Percentiles rank a stretch among this genome's conserved stretches.
Conservation (phyloP, 208 protist species). For the Giardia muris region DNA sequence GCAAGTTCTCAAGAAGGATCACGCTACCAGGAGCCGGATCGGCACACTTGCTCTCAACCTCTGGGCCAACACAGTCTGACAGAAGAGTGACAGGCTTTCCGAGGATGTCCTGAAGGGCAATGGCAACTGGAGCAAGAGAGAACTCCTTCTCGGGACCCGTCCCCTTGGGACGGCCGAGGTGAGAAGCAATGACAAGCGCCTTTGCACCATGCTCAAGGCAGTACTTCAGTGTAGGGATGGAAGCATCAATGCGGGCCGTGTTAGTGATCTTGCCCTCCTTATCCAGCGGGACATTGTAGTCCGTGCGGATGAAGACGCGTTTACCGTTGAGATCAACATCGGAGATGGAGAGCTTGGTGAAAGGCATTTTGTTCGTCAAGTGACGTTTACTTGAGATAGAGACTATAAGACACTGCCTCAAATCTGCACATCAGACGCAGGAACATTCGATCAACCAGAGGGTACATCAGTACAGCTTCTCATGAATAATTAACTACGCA, state of each 20-base stretch:
- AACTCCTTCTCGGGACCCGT: constrained; percentile 43
- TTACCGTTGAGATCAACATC: constrained; percentile 62
- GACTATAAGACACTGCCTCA: too few species aligned
- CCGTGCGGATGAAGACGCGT: constrained; percentile 73
- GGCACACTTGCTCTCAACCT: constrained; percentile 57
- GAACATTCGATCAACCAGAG: too few species aligned
- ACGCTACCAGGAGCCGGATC: constrained; percentile 55
- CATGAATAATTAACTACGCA: too few species aligned
- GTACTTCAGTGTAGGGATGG: constrained; percentile 77
- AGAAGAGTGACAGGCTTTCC: constrained; percentile 57
- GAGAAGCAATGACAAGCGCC: constrained; percentile 47
- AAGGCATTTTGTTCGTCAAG: constrained; percentile 32
- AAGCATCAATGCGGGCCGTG: constrained; percentile 68
- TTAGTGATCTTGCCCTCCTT: constrained; percentile 65
- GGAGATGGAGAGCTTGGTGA: constrained; percentile 49
- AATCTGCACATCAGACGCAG: too few species aligned
- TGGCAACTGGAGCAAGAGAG: constrained; percentile 69
- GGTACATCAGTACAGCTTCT: too few species aligned
- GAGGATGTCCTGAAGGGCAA: constrained; percentile 65
- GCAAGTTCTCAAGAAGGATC: constrained; percentile 92
- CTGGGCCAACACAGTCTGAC: constrained; percentile 58
- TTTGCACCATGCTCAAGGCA: constrained; percentile 64
- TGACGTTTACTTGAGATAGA: too few species aligned
- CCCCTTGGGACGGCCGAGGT: constrained; percentile 84
- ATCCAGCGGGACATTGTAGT: constrained; percentile 77